Percentiles rank a stretch among this genome's conserved stretches.
Conservation (phyloP, 176 grass and related monocot species). For the Oryza glumipatula region DNA sequence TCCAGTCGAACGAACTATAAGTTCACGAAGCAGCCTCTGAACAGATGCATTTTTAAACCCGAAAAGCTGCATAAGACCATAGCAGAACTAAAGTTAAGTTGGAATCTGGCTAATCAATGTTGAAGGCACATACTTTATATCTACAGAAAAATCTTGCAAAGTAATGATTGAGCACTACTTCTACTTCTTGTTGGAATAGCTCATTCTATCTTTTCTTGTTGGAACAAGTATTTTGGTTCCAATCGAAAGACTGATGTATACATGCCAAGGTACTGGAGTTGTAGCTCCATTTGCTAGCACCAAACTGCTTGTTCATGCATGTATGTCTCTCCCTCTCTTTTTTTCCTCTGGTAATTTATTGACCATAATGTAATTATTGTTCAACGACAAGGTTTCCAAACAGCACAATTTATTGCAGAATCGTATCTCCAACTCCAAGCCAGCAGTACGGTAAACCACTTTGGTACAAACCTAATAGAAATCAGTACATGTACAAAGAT, state of each 20-base stretch:
- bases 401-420: too few species aligned
- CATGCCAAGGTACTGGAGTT: background rate
- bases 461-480: background rate
- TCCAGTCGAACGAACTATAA: conserved; percentile 63
- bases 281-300: background rate
- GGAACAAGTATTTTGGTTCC: conserved; percentile 25
- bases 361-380: background rate
- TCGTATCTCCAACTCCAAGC: too few species aligned
- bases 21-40: conserved; percentile 84
- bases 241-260: background rate
- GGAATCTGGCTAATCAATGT: conserved; percentile 10
- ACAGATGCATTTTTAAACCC: conserved; percentile 87
- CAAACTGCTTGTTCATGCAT: conserved; percentile 6
- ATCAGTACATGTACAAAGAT: background rate
- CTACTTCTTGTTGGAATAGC: background rate
- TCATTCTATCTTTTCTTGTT: background rate
- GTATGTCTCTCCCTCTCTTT: background rate
- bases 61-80: conserved; percentile 70
- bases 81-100: conserved; percentile 22
- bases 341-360: background rate
- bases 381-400: too few species aligned
- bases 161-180: conserved; percentile 12
- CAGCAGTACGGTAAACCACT: too few species aligned
- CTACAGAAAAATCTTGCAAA: background rate
- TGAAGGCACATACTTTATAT: background rate